phyloP scores from a whole-genome alignment of 2,329 filamentous ascomycete species.

The Juglanconis oblonga region DNA sequence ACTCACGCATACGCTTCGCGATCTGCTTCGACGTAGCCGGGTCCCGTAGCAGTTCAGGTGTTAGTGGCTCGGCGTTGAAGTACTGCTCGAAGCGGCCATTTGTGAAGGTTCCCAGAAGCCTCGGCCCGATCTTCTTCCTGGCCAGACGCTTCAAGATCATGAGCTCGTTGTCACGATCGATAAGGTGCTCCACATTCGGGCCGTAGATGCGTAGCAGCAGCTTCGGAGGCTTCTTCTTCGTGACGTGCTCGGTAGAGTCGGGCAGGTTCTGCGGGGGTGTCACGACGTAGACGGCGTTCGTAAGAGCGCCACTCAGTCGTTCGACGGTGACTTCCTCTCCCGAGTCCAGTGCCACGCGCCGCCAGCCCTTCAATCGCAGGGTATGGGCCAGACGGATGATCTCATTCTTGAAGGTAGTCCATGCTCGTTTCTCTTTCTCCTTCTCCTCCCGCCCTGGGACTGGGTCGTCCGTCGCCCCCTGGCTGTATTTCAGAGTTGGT shows the following conservation, averaged over 20 bases:
- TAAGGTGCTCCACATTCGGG: conserved; percentile 90
- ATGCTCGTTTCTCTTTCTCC: conserved; percentile 71
- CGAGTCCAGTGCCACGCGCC: conserved; percentile 70
- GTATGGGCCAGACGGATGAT: conserved; percentile 89
- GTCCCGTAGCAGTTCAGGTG: conserved; percentile 70
- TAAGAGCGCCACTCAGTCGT: conserved; percentile 84
- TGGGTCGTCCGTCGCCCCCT: conserved; percentile 37
- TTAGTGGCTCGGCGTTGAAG: conserved; percentile 80
- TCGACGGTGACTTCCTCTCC: conserved; percentile 69
- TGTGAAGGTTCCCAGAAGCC: conserved; percentile 83
- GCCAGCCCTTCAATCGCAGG: conserved; percentile 86
- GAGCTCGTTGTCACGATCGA: conserved; percentile 88
- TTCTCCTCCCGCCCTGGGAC: conserved; percentile 43
- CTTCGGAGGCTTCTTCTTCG: conserved; percentile 54
- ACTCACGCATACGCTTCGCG: conserved; percentile 93
- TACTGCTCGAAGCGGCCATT: conserved; percentile 97
- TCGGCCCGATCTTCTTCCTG: conserved; percentile 88
- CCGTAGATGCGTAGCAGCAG: conserved; percentile 90
- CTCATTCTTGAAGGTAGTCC: conserved; percentile 87
- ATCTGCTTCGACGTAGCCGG: conserved; percentile 87
- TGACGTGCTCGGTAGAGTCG: conserved; percentile 28
- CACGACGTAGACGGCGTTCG: conserved; percentile 95
- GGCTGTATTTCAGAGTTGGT: conserved; percentile 75
- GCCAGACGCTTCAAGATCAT: conserved; percentile 81
- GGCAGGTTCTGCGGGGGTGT: conserved; percentile 69